Evolutionary conservation across 768 basidiomycete species (phyloP), one percentile per base, ranked within the genome.

Genomic region (Psilocybe azurescens): DNA sequence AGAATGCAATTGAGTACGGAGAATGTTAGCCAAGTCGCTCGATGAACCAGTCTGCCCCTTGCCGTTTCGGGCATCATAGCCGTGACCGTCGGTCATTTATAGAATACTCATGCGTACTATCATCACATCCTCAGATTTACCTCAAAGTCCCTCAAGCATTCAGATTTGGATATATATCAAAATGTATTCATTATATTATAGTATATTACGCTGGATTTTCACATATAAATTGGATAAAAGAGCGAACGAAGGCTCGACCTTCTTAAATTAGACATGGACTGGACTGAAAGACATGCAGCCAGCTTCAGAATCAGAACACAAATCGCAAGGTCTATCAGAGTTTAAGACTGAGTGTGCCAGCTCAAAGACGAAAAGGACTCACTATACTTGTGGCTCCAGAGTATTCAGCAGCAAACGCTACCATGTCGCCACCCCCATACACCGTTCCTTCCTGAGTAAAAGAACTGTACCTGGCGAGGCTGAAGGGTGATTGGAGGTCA

Each of bases 351-450:
- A 20, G 2, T 14, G 16, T 32, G n/a, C n/a, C 6, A 18, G 16
- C 33, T 36, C 33, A 53, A 7, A 14, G 5, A 39, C 14, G 10
- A 13, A 13, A 41, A 39, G 20, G 14, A 39, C 56, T 49, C 30
- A 58, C 56, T 3, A 58, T 14, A 33, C 11, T 9, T 49, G 47
- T 58, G n/a, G 20, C 46, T 24, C 18, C 16, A 2, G 56, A 30
- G 24, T 58, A 58, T 28, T 58, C 47, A 24, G 5, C 10, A 13
- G 46, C 29, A 36, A 58, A 58, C 20, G 56, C 56, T 7, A 11
- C n/a, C 20, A 50, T 8, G 30, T 58, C 56, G n/a, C 56, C 56
- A 2, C 56, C 56, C 1, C 16, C 56, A 38, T 58, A 58, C 5
- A 58, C 16, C 11, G 50, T 48, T 14, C 48, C 47, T 1, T n/a